These are phyloP conservation scores for Microcyclosporella mali DNA, from an alignment of 2,329 filamentous ascomycete genomes.

Conservation along the genomic window DNA sequence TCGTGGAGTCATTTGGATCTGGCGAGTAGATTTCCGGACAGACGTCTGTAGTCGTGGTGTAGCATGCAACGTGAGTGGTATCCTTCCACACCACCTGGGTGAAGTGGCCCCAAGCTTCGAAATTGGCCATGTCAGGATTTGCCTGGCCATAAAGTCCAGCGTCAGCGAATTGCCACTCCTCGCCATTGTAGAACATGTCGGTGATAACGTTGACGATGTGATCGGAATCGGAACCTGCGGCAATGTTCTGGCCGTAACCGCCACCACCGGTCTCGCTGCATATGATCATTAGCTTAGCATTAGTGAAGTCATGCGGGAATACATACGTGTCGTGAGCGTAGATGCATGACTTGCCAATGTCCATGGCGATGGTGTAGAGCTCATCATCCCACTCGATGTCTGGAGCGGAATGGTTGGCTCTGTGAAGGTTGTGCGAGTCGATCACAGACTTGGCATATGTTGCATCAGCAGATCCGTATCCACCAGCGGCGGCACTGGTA, in stretches of 20 bases:
- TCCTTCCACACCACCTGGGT: conserved; percentile 66
- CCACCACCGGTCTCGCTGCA: conserved; percentile 51
- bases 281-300: conserved; percentile 18
- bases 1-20: conserved; percentile 42
- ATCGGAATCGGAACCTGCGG: conserved; percentile 53
- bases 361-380: conserved; percentile 58
- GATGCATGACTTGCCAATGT: conserved; percentile 60
- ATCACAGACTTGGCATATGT: conserved; percentile 41
- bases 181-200: conserved; percentile 83
- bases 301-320: conserved; percentile 23
- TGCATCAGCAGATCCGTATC: conserved; percentile 10
- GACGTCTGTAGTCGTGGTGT: conserved; percentile 32
- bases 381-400: conserved; percentile 59
- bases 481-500: conserved; percentile 1
- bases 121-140: conserved; percentile 56
- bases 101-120: conserved; percentile 68
- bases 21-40: too few relatives aligned
- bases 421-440: conserved; percentile 79
- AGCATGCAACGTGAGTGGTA: conserved; percentile 59
- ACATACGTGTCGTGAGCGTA: conserved; percentile 73
- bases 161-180: conserved; percentile 53
- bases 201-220: conserved; percentile 64
- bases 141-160: conserved; percentile 49
- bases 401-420: conserved; percentile 68
- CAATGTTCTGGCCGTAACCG: conserved; percentile 88